phyloP scores from a whole-genome alignment of 169 alveolate species.

The Amoebophrya sp. region DNA sequence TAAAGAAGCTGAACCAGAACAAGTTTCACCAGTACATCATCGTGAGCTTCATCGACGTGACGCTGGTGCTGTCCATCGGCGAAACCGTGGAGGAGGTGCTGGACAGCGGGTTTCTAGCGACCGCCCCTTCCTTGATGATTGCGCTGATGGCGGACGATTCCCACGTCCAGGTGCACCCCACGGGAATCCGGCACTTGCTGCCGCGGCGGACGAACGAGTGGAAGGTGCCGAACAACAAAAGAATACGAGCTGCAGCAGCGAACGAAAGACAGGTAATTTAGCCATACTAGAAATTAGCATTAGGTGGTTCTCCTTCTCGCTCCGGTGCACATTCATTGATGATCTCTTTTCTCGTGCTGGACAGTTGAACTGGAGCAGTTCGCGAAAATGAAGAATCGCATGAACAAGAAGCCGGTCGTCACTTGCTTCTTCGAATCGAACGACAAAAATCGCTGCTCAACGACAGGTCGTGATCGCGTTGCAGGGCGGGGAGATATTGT shows the following conservation, averaged over 20 bases:
- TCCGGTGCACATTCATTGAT: too few relatives aligned
- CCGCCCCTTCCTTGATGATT: not conserved
- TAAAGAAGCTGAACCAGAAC: conserved; percentile 52
- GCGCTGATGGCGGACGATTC: conserved; percentile 68
- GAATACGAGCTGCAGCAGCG: conserved; percentile 73
- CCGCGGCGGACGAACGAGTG: conserved; percentile 52
- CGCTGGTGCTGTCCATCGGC: conserved; percentile 84
- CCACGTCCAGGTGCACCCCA: conserved; percentile 74
- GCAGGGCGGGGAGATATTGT: conserved; percentile 76
- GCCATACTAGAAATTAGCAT: too few relatives aligned
- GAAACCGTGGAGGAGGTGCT: conserved; percentile 80
- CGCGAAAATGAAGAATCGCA: too few relatives aligned
- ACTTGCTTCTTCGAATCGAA: too few relatives aligned
- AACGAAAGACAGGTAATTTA: conserved; percentile 70
- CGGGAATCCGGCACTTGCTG: conserved; percentile 69
- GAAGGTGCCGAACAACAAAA: conserved; percentile 57
- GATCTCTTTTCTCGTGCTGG: too few relatives aligned
- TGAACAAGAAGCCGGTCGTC: too few relatives aligned
- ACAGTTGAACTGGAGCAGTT: too few relatives aligned
- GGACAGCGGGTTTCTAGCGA: conserved; percentile 42
- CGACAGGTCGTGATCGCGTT: conserved; percentile 32
- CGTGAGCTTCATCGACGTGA: conserved; percentile 80
- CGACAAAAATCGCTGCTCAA: too few relatives aligned
- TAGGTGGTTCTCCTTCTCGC: too few relatives aligned
- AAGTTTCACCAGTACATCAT: conserved; percentile 67